Base-by-base conservation (phyloP, 1,139 yeast genomes). In the Suhomyces bokatorum region DNA sequence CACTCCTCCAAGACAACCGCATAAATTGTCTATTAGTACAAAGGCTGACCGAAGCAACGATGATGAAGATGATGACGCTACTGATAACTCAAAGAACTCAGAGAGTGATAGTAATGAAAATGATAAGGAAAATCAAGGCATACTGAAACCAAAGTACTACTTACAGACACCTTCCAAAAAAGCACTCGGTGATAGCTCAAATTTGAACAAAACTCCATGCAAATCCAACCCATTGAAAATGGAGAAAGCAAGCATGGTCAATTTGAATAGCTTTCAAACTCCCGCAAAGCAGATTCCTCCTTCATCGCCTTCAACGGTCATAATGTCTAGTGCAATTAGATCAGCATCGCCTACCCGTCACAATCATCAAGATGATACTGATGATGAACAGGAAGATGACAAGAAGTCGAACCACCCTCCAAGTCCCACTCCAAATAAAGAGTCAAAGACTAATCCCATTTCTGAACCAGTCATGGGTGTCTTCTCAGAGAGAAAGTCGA, bases 371-470 rank as follows among this genome's bases (percentile, higher is more conserved):
- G 27, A 24, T 5, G 43, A 38, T 16, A 44, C 46, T 14, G 46
- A 40, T 5, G 44, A 48, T 16, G 47, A 43, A 16, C 37, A 33
- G 14, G 47, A 37, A 1, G 40, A 40, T 3, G 37, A 32, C 8
- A 34, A 36, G 20, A 41, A 44, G 8, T 42, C 39, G 32, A 47
- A 43, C 39, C 50, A 51, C 6, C 75, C 75, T 6, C 64, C 69
- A 7, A 67, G 73, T 45, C 79, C 79, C 6, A 73, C 78, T 3
- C 78, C 78, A 1, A 60, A 59, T 36, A 69, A 69, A 52, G 64
- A 60, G 15, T 39, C 51, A 7, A 50, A 48, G 26, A 43, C 39
- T 16, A 32, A 26, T 28, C 53, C 45, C n/a, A 56, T 56, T 31
- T 50, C 57, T 6, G 63, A 57, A 43, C 79, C 78, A 3, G 56